These are phyloP conservation scores for Metschnikowia sp. DNA, from an alignment of 805 yeast genomes.

Conservation along the genomic window DNA sequence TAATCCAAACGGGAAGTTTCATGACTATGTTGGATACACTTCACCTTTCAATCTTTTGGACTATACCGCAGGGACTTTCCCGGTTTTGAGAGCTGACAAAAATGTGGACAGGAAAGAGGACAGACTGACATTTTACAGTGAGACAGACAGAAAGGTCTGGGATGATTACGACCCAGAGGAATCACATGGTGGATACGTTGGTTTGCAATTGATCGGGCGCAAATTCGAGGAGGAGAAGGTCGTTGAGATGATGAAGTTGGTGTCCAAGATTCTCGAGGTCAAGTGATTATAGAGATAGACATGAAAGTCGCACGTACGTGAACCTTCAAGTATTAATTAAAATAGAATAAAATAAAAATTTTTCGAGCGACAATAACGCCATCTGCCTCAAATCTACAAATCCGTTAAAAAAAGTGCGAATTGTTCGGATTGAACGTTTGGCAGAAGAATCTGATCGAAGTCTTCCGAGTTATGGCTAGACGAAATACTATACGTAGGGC, in stretches of 20 bases:
- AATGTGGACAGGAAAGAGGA: constrained; percentile 27
- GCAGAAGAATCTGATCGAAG: too few species aligned
- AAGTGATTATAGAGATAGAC: background rate
- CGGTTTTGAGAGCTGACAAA: constrained; percentile 54
- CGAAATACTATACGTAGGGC: too few species aligned
- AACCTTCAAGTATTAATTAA: too few species aligned
- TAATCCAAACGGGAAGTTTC: constrained; percentile 30
- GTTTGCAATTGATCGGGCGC: constrained; percentile 62
- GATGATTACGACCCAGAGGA: constrained; percentile 43
- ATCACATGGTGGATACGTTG: constrained; percentile 58
- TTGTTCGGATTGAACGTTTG: too few species aligned
- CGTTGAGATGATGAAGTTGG: constrained; percentile 43
- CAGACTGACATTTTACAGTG: constrained; percentile 29
- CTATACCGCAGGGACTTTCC: constrained; percentile 39
- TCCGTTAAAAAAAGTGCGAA: too few species aligned
- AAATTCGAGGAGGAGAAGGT: constrained; percentile 62
- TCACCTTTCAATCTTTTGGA: constrained; percentile 28
- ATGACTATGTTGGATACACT: constrained; percentile 47
- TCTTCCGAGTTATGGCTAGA: too few species aligned
- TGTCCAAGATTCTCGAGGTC: background rate
- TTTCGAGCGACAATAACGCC: too few species aligned
- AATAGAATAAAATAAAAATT: too few species aligned
- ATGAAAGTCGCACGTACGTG: too few species aligned
- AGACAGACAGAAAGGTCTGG: constrained; percentile 44
- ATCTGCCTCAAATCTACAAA: too few species aligned